phyloP scores from a whole-genome alignment of 768 basidiomycete genomes.

The Phylloporus sp. region DNA sequence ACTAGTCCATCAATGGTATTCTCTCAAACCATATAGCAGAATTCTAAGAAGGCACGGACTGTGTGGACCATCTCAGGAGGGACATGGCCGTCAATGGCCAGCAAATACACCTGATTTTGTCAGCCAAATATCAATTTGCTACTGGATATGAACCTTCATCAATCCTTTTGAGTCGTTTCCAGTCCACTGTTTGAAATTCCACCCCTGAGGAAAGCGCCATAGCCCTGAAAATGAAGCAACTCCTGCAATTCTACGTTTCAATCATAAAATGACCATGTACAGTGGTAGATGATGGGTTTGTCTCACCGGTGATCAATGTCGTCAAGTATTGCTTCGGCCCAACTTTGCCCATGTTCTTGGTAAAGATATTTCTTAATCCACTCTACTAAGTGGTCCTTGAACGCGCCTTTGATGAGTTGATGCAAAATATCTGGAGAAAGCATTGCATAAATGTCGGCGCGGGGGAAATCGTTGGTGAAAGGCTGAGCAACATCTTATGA shows the following conservation, averaged over 20 bases:
- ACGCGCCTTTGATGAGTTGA: not conserved
- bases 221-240: conserved; percentile 27
- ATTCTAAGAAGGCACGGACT: conserved; percentile 24
- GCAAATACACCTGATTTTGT: conserved; percentile 22
- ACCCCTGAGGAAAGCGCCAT: conserved; percentile 28
- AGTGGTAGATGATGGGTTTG: not conserved
- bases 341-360: not conserved
- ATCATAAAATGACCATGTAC: not conserved
- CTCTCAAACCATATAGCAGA: conserved; percentile 29
- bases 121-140: not conserved
- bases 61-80: conserved; percentile 14
- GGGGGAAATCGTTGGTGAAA: conserved; percentile 31
- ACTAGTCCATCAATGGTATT: conserved; percentile 14
- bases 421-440: not conserved
- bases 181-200: conserved; percentile 35
- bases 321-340: conserved; percentile 16
- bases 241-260: conserved; percentile 22
- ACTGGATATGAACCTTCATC: conserved; percentile 34
- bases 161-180: conserved; percentile 36
- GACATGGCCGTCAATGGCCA: conserved; percentile 23
- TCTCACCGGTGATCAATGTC: conserved; percentile 31
- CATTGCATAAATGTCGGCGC: conserved; percentile 30
- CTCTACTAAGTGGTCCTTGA: no score
- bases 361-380: not conserved
- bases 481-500: conserved; percentile 15